Base-by-base conservation (phyloP, 2,329 filamentous ascomycete species). In the Neonectria magnoliae region DNA sequence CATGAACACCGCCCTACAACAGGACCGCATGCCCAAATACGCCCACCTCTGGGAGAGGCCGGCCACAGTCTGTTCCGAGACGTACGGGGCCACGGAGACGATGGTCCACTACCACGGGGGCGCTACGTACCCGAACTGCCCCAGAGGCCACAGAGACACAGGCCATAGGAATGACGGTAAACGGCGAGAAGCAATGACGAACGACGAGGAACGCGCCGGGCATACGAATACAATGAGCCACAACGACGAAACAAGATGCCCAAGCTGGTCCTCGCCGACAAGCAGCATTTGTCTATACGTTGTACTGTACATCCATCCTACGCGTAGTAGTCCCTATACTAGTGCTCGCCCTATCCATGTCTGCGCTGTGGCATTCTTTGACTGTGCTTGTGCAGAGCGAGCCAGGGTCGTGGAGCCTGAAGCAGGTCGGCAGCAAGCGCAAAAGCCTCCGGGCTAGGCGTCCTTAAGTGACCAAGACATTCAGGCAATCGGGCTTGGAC, bases 11-110 rank as follows among this genome's bases (percentile, higher is more conserved):
- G 27, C 42, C 48, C 41, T 53, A 38, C 50, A 55, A 25, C 31
- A 63, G 11, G 33, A 59, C 20, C 25, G 29, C 55, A 63, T 42
- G 50, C 57, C 56, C 9, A 45, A 51, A 50, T 29, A 45, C 51
- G 42, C 55, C 55, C 47, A 36, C 11, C 20, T 7, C 38, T 16
- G 20, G 18, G 51, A 60, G 27, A 57, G 33, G 45, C 55, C 56
- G 41, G 54, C 42, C 42, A 25, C n/a, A 14, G 16, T 20, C 54
- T 33, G 31, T 47, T 42, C n/a, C 55, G 48, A 63, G 27, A 42
- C 20, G 44, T 51, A 31, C 22, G 22, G 27, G 10, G 27, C 38
- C 18, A 41, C 9, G 42, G 22, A 29, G n/a, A 20, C 16, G 14
- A 57, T 44, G 33, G 42, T 42, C 29, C 33, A 9, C 50, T 38